phyloP scores from a whole-genome alignment of 495 filamentous ascomycete genomes.

The Penicillium atrosanguineum region DNA sequence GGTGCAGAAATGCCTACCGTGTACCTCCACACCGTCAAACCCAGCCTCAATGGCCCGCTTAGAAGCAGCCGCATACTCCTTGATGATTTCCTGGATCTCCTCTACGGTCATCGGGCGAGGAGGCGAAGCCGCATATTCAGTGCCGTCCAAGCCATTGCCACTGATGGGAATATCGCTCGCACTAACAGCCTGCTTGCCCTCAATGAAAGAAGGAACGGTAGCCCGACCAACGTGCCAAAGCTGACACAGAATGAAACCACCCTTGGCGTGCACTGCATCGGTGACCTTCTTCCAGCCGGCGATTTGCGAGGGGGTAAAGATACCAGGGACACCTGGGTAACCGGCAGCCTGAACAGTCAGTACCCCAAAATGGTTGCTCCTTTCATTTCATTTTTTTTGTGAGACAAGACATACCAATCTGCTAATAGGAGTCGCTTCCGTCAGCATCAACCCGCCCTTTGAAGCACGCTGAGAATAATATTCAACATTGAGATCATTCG shows the following conservation, averaged over 20 bases:
- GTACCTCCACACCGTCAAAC: conserved; percentile 57
- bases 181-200: conserved; percentile 17
- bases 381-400: background rate
- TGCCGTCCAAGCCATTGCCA: conserved; percentile 27
- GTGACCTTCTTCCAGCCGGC: conserved; percentile 50
- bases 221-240: conserved; percentile 53
- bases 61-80: conserved; percentile 56
- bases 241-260: conserved; percentile 50
- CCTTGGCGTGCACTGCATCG: conserved; percentile 51
- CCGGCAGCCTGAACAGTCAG: conserved; percentile 28
- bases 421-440: conserved; percentile 44
- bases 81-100: conserved; percentile 40
- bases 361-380: background rate
- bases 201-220: conserved; percentile 34
- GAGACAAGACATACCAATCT: conserved; percentile 18
- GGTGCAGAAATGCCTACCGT: conserved; percentile 30
- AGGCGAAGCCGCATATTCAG: conserved; percentile 28
- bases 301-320: conserved; percentile 45
- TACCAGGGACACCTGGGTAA: conserved; percentile 45
- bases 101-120: conserved; percentile 41
- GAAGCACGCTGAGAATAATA: conserved; percentile 53
- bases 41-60: conserved; percentile 60
- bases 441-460: conserved; percentile 46
- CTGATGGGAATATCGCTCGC: conserved; percentile 25
- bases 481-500: conserved; percentile 38